These are phyloP conservation scores for Stygiomarasmius scandens DNA, from an alignment of 1,284 basidiomycete species.

Conservation along the genomic window DNA sequence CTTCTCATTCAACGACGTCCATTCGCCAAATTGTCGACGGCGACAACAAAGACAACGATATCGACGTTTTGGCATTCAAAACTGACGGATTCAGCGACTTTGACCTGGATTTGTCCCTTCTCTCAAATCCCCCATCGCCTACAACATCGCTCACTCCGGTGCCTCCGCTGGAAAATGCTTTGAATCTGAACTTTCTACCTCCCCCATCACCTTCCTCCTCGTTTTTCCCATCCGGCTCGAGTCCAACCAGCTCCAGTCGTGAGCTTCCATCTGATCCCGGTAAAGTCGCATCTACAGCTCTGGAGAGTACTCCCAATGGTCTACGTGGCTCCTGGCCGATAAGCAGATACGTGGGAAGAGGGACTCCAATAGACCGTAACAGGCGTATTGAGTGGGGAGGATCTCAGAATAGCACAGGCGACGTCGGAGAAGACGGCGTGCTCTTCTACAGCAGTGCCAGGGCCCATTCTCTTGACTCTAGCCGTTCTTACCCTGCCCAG, in stretches of 20 bases:
- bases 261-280: constrained; percentile 22
- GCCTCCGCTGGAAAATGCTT: constrained; percentile 1
- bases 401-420: constrained; percentile 28
- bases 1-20: constrained; percentile 7
- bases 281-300: not conserved
- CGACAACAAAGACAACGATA: not conserved
- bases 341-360: constrained; percentile 45
- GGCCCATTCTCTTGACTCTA: constrained; percentile 44
- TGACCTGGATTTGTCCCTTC: constrained; percentile 43
- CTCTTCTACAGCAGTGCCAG: too few relatives aligned
- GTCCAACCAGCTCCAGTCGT: constrained; percentile 25
- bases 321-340: constrained; percentile 43
- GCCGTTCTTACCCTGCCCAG: constrained; percentile 28
- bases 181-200: constrained; percentile 16
- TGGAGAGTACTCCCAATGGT: constrained; percentile 23
- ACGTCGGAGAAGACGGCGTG: constrained; percentile 42
- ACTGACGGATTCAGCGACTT: constrained; percentile 44
- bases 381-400: constrained; percentile 46
- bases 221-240: constrained; percentile 32
- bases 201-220: constrained; percentile 31
- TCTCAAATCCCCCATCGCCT: constrained; percentile 35
- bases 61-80: constrained; percentile 23
- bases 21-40: constrained; percentile 10
- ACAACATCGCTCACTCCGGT: constrained; percentile 21
- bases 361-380: constrained; percentile 47